Evolutionary conservation across 2,329 filamentous ascomycete species (phyloP).

Genomic region (Diaporthe eres): DNA sequence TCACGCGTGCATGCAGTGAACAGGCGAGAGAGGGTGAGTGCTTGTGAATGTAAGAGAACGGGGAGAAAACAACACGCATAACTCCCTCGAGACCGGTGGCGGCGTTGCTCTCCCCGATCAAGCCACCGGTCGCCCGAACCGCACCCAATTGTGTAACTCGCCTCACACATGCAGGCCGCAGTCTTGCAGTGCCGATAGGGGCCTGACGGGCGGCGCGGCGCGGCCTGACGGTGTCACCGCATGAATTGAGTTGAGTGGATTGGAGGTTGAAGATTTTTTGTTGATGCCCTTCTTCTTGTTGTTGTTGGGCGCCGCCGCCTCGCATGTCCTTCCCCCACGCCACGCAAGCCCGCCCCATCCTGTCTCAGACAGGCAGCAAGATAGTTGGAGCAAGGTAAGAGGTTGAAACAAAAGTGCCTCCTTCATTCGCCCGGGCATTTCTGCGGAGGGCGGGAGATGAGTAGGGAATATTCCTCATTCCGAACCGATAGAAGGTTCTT

Average conservation of each 20-base stretch:
- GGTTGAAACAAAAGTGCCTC: constrained; percentile 4
- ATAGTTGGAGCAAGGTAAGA: neutral
- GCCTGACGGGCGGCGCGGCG: neutral
- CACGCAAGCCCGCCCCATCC: neutral
- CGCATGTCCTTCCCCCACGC: neutral
- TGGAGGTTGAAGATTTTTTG: neutral
- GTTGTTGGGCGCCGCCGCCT: neutral
- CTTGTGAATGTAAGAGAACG: neutral
- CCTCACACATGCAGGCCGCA: neutral
- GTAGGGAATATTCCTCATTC: neutral
- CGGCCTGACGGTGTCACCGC: constrained; percentile 21
- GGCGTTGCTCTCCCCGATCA: neutral
- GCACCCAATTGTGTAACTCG: neutral
- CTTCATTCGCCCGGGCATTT: neutral
- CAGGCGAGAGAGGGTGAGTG: neutral
- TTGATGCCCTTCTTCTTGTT: neutral
- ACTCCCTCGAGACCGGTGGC: too few relatives aligned
- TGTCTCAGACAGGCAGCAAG: neutral
- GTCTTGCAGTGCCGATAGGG: neutral
- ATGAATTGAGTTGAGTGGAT: neutral
- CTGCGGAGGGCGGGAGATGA: neutral
- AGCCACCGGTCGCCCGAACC: neutral
- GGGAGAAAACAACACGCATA: too few relatives aligned
- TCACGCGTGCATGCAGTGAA: neutral
- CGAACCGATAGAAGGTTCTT: neutral